Evolutionary conservation across 257 asterid species (phyloP), one percentile per base, ranked within the genome.

Genomic region (Scutellaria baicalensis): DNA sequence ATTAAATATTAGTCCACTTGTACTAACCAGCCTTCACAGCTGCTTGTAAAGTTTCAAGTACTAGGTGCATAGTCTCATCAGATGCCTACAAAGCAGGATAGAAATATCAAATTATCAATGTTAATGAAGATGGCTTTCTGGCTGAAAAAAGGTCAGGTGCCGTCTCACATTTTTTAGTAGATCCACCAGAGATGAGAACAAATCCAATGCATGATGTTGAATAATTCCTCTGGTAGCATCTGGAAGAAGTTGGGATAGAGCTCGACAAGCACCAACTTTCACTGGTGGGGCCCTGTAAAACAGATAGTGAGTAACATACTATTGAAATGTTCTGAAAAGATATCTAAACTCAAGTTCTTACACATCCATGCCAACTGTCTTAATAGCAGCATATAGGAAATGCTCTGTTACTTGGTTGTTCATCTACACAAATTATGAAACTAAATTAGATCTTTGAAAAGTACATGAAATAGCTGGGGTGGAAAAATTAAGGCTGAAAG

Each of bases 21-120:
- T 33, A 79, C 92, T 73, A 47, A 91, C 99, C 99, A 83, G 97
- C 96, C 69, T 79, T 84, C 44, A 89, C 83, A 73, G 95, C 89
- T 63, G 95, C 96, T 77, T 84, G 92, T 70, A 93, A 83, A 67
- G 99, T 89, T 81, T 93, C 99, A 78, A 91, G 96, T 68, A 87
- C 93, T 63, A 93, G 91, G 86, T 93, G 99, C 96, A 91, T 87
- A 57, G 99, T 91, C 72, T 93, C 99, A 23, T 91, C 99, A 68
- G 99, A 87, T 57, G 99, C 97, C 99, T 93, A 80, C 49, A 68
- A 79, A 79, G 75, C 68, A 85, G 42, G 73, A 59, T n/a, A 81
- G 43, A 12, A 67, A 73, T 21, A 62, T 38, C 65, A 67, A 61
- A 64, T 49, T 55, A 66, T 54, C 66, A 74, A 73, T 39, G 65